Conservation (phyloP, 176 grass and related monocot genomes). For the Poa annua region DNA sequence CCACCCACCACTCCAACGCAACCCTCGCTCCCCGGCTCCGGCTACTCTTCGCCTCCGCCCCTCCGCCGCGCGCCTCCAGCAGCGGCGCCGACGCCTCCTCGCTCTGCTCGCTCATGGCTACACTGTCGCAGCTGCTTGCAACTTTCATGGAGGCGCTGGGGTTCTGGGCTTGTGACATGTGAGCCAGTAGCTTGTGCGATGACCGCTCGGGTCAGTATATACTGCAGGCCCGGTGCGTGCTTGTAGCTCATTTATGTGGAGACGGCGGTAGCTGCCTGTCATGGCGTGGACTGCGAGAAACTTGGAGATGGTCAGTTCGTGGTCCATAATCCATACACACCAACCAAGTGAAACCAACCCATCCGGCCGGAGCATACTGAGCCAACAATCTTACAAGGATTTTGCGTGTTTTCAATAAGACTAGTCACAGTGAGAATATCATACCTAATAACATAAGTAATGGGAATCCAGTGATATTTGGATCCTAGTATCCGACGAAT, state of each 20-base stretch:
- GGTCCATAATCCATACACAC: not conserved
- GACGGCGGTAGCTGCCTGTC: not conserved
- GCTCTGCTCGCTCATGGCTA: conserved; percentile 10
- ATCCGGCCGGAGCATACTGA: too few species aligned
- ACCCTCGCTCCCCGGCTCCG: not conserved
- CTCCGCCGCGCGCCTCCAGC: conserved; percentile 25
- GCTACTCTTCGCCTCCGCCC: not conserved
- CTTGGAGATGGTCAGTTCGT: not conserved
- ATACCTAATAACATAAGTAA: too few species aligned
- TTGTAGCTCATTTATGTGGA: not conserved
- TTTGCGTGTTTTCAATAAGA: too few species aligned
- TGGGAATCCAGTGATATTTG: not conserved
- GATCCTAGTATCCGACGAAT: not conserved
- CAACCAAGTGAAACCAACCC: not conserved
- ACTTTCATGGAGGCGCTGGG: too few species aligned
- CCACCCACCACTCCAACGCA: conserved; percentile 39
- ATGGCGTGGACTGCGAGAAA: not conserved
- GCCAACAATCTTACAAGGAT: too few species aligned
- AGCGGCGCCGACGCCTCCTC: conserved; percentile 32
- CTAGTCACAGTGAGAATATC: too few species aligned
- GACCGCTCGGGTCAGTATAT: too few species aligned
- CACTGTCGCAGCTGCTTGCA: not conserved
- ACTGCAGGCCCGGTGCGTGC: too few species aligned
- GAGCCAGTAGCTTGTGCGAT: too few species aligned
- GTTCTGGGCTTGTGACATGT: too few species aligned